Conservation (phyloP, 2,329 filamentous ascomycete species). For the Exophiala calicioides region DNA sequence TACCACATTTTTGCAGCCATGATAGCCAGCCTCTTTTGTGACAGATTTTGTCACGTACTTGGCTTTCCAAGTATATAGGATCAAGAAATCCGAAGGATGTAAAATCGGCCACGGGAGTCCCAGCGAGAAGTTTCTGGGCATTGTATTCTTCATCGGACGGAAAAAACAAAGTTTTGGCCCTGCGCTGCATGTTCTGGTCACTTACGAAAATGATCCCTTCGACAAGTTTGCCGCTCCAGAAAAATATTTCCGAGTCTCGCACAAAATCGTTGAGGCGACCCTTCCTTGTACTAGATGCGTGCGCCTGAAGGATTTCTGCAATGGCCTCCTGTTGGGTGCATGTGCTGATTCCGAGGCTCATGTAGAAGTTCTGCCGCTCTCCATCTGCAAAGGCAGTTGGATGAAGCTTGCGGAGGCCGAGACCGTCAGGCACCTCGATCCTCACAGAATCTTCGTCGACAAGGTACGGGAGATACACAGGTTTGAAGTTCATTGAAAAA, state of each 20-base stretch:
- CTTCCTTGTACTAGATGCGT: conserved; percentile 2
- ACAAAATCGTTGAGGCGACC: conserved; percentile 3
- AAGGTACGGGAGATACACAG: conserved; percentile 16
- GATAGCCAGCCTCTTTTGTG: conserved; percentile 7
- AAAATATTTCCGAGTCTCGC: conserved; percentile 19
- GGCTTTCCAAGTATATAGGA: conserved; percentile 10
- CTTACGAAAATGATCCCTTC: conserved; percentile 2
- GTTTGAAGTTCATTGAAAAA: neutral
- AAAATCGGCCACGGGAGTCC: conserved; percentile 8
- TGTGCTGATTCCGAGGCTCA: conserved; percentile 10
- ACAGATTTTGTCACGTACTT: conserved; percentile 9
- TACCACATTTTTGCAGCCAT: conserved; percentile 9
- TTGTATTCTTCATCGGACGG: conserved; percentile 13
- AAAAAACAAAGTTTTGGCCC: conserved; percentile 8
- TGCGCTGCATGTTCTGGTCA: neutral
- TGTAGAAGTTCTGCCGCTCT: conserved; percentile 17
- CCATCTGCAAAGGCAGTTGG: conserved; percentile 10
- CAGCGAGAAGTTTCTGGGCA: conserved; percentile 18
- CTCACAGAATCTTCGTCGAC: conserved; percentile 14
- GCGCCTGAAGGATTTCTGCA: conserved; percentile 9
- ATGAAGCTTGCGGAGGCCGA: conserved; percentile 14
- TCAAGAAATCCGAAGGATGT: conserved; percentile 10
- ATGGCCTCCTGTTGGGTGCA: conserved; percentile 8
- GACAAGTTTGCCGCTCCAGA: conserved; percentile 12
- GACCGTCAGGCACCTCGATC: conserved; percentile 17